Evolutionary conservation across 768 basidiomycete genomes (phyloP), one percentile per base, ranked within the genome.

Genomic region (Plicaturopsis crispa): DNA sequence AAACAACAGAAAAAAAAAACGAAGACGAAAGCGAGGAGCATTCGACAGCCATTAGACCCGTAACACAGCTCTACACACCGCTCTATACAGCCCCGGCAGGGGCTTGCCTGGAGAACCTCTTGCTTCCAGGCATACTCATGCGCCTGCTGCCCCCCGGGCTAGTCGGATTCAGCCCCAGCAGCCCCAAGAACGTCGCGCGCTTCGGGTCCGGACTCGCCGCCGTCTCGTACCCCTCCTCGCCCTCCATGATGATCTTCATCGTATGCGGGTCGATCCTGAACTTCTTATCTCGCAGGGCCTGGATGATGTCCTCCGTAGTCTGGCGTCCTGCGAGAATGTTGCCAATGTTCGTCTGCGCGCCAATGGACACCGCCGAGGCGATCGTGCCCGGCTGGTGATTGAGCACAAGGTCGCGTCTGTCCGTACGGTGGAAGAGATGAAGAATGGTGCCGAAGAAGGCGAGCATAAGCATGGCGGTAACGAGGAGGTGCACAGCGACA

Each of bases 181-280:
- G 18, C 26, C 12, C 10, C 11, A 34, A 18, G 21, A 19, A 26
- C 17, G 31, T 35, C 35, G 4, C 18, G 24, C 34, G 28, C 31
- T 24, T 24, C 24, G 36, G 36, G 1, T n/a, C 12, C 2, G 39
- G 50, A 24, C 39, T 52, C 11, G 18, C 37, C 35, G 48, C 48
- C 2, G 39, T 28, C 22, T 48, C 67, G 46, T 73, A 73, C 3
- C 70, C 70, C 0, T 59, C 56, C 48, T 75, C 73, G 13, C 69
- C 72, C 38, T 71, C 65, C 67, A 73, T 73, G 28, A 76, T 48
- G 39, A 77, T 73, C 49, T 68, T 69, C 62, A 67, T 70, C 16
- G 66, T 66, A 14, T 41, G 40, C 1, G 67, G 65, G 45, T 75
- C 68, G 35, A 75, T 70, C 31, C 72, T 58, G 58, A 77, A 77